Percentiles rank a stretch among this genome's conserved stretches.
Conservation (phyloP, 73 alveolate genomes). For the Durusdinium trenchii region DNA sequence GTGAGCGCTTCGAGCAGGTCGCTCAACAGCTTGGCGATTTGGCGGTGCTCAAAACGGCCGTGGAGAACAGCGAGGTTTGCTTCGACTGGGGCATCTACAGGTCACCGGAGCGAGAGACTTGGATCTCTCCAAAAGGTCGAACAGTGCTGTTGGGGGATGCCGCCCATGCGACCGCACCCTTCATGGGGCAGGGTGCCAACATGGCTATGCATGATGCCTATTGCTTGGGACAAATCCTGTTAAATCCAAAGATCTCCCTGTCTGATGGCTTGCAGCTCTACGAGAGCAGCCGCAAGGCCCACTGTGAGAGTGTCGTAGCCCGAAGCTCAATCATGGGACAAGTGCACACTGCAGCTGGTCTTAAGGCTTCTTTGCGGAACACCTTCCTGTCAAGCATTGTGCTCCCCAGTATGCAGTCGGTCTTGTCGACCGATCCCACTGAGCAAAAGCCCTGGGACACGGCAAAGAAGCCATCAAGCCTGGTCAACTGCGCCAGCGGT, state of each 20-base stretch:
- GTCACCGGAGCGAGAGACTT: slow-evolving; percentile 30
- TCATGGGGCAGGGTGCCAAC: slow-evolving; percentile 94
- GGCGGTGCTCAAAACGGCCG: slow-evolving; percentile 45
- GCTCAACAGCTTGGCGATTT: slow-evolving; percentile 33
- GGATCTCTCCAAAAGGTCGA: slow-evolving; percentile 40
- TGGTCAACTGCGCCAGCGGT: too few species aligned
- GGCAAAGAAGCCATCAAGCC: too few species aligned
- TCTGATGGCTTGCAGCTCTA: slow-evolving; percentile 34
- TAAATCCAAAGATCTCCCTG: slow-evolving; percentile 8
- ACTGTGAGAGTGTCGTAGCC: slow-evolving; percentile 57
- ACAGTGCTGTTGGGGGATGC: slow-evolving; percentile 78
- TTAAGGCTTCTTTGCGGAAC: slow-evolving; percentile 43
- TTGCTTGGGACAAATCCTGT: slow-evolving; percentile 31
- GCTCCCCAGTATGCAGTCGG: background rate
- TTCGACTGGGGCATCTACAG: slow-evolving; percentile 85
- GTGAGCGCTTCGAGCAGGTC: slow-evolving; percentile 2
- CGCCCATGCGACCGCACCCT: slow-evolving; percentile 88
- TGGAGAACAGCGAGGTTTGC: slow-evolving; percentile 42
- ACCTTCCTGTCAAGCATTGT: background rate
- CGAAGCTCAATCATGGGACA: slow-evolving; percentile 63
- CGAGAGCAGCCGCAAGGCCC: slow-evolving; percentile 60
- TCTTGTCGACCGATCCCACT: slow-evolving; percentile 52
- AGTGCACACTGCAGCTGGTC: slow-evolving; percentile 58
- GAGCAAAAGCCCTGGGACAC: slow-evolving; percentile 72
- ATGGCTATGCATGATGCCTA: slow-evolving; percentile 86